These are phyloP conservation scores for Nemania sp. DNA, from an alignment of 2,329 filamentous ascomycete genomes.

Conservation along the genomic window DNA sequence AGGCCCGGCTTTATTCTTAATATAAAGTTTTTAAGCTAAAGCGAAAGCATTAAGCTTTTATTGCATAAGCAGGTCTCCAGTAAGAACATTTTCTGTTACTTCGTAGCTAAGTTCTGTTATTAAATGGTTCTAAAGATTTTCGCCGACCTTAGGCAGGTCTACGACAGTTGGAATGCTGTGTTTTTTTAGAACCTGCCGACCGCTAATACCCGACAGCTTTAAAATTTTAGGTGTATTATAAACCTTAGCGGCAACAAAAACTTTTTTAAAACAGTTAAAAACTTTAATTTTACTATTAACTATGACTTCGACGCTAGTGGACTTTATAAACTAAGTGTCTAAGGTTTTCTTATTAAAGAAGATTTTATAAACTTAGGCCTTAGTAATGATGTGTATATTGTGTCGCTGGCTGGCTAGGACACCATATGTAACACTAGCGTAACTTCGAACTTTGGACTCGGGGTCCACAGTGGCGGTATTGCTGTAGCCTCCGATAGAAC, in stretches of 20 bases:
- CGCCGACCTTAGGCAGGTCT: conserved; percentile 24
- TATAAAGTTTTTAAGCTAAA: conserved; percentile 25
- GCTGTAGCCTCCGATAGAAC: conserved; percentile 32
- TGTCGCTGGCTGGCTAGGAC: conserved; percentile 20
- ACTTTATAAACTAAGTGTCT: not conserved
- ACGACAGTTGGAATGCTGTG: conserved; percentile 6
- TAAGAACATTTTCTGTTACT: conserved; percentile 19
- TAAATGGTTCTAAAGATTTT: conserved; percentile 28
- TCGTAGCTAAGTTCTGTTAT: conserved; percentile 27
- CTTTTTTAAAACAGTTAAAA: conserved; percentile 22
- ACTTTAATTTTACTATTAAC: not conserved
- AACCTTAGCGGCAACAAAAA: conserved; percentile 28
- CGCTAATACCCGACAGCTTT: conserved; percentile 30
- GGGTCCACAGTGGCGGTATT: conserved; percentile 27
- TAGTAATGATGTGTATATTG: conserved; percentile 20
- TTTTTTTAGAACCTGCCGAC: conserved; percentile 7
- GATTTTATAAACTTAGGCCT: not conserved
- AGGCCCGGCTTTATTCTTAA: conserved; percentile 30
- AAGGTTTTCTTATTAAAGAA: not conserved
- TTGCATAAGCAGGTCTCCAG: conserved; percentile 21
- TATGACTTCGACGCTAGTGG: not conserved
- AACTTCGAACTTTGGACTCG: conserved; percentile 26
- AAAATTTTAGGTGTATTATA: conserved; percentile 32
- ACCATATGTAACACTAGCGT: conserved; percentile 28
- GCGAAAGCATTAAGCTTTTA: conserved; percentile 26